These are phyloP conservation scores for Phytophthora rubi DNA, from an alignment of 352 stramenopile species.

Conservation along the genomic window DNA sequence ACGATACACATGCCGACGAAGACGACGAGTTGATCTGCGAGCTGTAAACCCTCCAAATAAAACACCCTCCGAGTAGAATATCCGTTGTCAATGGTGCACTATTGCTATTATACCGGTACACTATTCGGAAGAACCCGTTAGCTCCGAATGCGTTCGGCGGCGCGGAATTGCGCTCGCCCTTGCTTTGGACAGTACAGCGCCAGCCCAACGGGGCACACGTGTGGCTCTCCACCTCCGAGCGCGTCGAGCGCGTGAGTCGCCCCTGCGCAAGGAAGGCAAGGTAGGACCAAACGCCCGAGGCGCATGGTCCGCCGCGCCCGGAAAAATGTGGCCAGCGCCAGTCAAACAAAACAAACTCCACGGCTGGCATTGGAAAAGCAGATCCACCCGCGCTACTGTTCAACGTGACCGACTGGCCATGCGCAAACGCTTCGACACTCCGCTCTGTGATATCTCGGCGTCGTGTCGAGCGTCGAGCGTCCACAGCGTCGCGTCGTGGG, in stretches of 20 bases:
- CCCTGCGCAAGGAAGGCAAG: neutral
- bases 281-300: constrained; percentile 26
- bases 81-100: too few relatives aligned
- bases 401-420: constrained; percentile 3
- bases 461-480: neutral
- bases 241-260: constrained; percentile 4
- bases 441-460: constrained; percentile 1
- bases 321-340: constrained; percentile 8
- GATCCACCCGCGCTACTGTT: constrained; percentile 8
- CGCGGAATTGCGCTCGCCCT: neutral
- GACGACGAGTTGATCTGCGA: too few relatives aligned
- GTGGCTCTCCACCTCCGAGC: constrained; percentile 16
- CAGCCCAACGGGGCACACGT: constrained; percentile 30
- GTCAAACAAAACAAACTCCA: neutral
- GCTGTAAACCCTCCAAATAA: too few relatives aligned
- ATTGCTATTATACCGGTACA: too few relatives aligned
- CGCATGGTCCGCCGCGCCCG: constrained; percentile 17
- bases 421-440: constrained; percentile 3
- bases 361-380: neutral
- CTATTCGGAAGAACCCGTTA: too few relatives aligned
- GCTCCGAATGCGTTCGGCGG: neutral
- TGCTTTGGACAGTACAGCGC: constrained; percentile 32
- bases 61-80: too few relatives aligned
- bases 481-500: constrained; percentile 8
- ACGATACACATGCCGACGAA: too few relatives aligned